A percentile compares a stretch with the other conserved stretches of the same genome.
phyloP scores from a whole-genome alignment of 768 basidiomycete genomes.

The Mycena kentingensis region DNA sequence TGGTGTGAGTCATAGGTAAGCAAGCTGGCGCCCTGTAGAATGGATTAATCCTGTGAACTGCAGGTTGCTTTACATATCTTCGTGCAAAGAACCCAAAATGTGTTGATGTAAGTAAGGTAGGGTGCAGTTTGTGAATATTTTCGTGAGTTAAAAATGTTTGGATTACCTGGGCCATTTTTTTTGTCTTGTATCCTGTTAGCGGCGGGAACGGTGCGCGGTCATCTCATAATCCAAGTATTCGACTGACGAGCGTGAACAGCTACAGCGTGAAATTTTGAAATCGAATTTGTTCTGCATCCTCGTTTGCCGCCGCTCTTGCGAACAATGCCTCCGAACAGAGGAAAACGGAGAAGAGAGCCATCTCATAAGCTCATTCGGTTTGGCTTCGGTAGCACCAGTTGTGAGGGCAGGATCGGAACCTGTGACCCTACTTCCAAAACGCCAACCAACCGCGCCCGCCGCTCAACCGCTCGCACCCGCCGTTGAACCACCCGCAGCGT shows the following conservation, averaged over 20 bases:
- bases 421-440: background rate
- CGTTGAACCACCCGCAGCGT: too few relatives aligned
- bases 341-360: constrained; percentile 65
- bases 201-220: constrained; percentile 21
- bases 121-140: too few relatives aligned
- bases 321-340: constrained; percentile 60
- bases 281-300: constrained; percentile 76
- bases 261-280: constrained; percentile 37
- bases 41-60: too few relatives aligned
- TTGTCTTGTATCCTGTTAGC: too few relatives aligned
- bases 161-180: too few relatives aligned
- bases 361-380: constrained; percentile 42
- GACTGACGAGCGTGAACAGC: constrained; percentile 1
- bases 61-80: too few relatives aligned
- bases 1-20: too few relatives aligned
- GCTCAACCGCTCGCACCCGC: background rate
- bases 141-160: too few relatives aligned
- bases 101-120: too few relatives aligned
- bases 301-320: constrained; percentile 76
- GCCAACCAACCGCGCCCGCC: background rate
- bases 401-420: background rate
- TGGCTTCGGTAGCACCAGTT: constrained; percentile 26
- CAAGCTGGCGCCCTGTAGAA: too few relatives aligned
- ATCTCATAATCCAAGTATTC: constrained; percentile 3
- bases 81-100: too few relatives aligned